A percentile compares a stretch with the other conserved stretches of the same genome.
These are phyloP conservation scores for Heimioporus sp. DNA, from an alignment of 768 basidiomycete species.

Conservation along the genomic window DNA sequence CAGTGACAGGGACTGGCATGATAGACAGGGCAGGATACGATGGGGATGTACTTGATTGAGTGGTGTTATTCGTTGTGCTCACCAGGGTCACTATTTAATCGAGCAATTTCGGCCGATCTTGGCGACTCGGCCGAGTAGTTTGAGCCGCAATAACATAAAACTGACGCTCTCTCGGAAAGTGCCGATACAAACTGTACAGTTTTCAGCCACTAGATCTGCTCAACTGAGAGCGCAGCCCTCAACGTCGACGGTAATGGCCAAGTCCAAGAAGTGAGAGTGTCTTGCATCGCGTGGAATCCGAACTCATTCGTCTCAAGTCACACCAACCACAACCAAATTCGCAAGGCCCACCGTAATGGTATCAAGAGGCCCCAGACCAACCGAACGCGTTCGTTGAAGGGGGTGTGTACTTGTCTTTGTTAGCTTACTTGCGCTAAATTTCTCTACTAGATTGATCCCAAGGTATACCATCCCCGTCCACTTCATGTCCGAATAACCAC, in stretches of 20 bases:
- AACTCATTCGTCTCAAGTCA: constrained; percentile 47
- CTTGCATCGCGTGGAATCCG: constrained; percentile 3
- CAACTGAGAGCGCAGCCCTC: not conserved
- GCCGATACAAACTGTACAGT: constrained; percentile 30
- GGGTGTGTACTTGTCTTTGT: constrained; percentile 58
- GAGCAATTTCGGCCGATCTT: constrained; percentile 12
- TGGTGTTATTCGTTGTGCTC: not conserved
- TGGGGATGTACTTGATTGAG: constrained; percentile 1
- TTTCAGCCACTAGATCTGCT: constrained; percentile 34
- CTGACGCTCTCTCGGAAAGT: constrained; percentile 10
- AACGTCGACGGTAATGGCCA: constrained; percentile 68
- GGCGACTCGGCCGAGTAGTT: constrained; percentile 14
- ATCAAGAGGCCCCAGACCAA: constrained; percentile 80
- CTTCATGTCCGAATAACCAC: not conserved
- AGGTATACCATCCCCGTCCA: constrained; percentile 44
- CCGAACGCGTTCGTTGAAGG: constrained; percentile 80
- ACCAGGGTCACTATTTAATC: constrained; percentile 5
- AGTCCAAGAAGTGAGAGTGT: constrained; percentile 88
- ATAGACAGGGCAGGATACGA: not conserved
- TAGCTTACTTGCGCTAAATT: not conserved
- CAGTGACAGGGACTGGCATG: constrained; percentile 55
- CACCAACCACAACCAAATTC: constrained; percentile 94
- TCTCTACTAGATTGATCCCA: constrained; percentile 65
- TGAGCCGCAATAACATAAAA: no score
- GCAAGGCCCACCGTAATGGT: constrained; percentile 97